A percentile compares a stretch with the other conserved stretches of the same genome.
Conservation (phyloP, 257 asterid genomes). For the Euphrasia confusa region DNA sequence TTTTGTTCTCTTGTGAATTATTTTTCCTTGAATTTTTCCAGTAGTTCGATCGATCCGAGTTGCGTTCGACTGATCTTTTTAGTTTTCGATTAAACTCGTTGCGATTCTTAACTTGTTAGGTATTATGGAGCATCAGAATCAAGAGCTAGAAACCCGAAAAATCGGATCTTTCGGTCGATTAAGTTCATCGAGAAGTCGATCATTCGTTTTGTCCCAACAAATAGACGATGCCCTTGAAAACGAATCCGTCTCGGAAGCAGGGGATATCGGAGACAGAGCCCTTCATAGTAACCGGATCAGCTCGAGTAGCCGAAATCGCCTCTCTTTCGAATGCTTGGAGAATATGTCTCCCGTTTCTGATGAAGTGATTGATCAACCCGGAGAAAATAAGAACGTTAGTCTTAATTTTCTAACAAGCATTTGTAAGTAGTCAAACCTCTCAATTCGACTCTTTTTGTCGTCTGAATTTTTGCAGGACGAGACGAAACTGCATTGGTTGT, state of each 20-base stretch:
- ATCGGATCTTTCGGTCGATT: constrained; percentile 41
- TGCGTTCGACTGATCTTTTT: background rate
- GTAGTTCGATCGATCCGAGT: background rate
- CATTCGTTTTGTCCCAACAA: constrained; percentile 28
- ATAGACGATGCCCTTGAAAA: constrained; percentile 40
- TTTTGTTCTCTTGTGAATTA: too few relatives aligned
- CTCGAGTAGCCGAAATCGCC: constrained; percentile 40
- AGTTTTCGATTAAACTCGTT: background rate
- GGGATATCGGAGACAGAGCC: constrained; percentile 90
- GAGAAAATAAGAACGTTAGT: constrained; percentile 39
- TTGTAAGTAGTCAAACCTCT: background rate
- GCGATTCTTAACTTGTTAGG: background rate
- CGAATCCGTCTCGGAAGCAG: constrained; percentile 75
- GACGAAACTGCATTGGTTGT: constrained; percentile 38
- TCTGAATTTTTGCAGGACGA: constrained; percentile 38
- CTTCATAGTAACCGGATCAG: constrained; percentile 52
- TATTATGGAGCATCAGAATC: constrained; percentile 42
- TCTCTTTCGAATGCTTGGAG: constrained; percentile 37
- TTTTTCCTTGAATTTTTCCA: background rate
- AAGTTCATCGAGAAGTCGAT: constrained; percentile 51
- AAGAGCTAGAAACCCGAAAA: constrained; percentile 31
- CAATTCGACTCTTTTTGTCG: background rate
- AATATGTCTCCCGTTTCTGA: constrained; percentile 19
- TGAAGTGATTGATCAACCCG: constrained; percentile 34
- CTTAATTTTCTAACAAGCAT: background rate